phyloP scores from a whole-genome alignment of 2,329 filamentous ascomycete species.

The Fusarium sp. region DNA sequence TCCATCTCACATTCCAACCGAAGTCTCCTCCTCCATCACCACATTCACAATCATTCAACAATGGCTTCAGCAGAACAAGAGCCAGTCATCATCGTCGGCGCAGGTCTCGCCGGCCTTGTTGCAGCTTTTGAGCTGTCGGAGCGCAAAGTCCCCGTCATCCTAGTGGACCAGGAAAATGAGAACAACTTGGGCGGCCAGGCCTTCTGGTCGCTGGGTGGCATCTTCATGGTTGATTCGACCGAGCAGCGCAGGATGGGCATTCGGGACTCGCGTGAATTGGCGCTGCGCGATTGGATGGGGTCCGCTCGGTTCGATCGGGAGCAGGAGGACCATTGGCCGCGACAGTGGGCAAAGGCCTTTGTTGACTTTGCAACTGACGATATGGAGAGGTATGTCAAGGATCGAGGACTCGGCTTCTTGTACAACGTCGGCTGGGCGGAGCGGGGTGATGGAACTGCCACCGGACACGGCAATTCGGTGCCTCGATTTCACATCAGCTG shows the following conservation, averaged over 20 bases:
- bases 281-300: conserved; percentile 72
- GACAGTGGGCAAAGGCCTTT: conserved; percentile 75
- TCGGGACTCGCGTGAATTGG: conserved; percentile 70
- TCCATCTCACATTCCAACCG: conserved; percentile 9
- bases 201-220: conserved; percentile 75
- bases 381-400: conserved; percentile 72
- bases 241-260: conserved; percentile 73
- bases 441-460: conserved; percentile 68
- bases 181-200: conserved; percentile 73
- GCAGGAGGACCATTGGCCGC: conserved; percentile 70
- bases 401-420: conserved; percentile 67
- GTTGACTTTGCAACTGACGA: conserved; percentile 73
- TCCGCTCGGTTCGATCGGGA: conserved; percentile 73
- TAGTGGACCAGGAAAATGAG: conserved; percentile 73
- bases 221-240: conserved; percentile 72
- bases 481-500: conserved; percentile 75
- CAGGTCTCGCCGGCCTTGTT: conserved; percentile 72
- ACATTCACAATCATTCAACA: not conserved
- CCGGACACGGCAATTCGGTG: conserved; percentile 74
- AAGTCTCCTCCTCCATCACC: not conserved
- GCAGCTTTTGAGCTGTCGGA: conserved; percentile 71
- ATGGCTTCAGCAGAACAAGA: conserved; percentile 30
- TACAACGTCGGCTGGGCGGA: conserved; percentile 74
- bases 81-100: conserved; percentile 71
- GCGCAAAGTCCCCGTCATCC: conserved; percentile 64